Evolutionary conservation across 2,329 filamentous ascomycete genomes (phyloP), one percentile per base, ranked within the genome.

Genomic region (Aspergillus sojae): DNA sequence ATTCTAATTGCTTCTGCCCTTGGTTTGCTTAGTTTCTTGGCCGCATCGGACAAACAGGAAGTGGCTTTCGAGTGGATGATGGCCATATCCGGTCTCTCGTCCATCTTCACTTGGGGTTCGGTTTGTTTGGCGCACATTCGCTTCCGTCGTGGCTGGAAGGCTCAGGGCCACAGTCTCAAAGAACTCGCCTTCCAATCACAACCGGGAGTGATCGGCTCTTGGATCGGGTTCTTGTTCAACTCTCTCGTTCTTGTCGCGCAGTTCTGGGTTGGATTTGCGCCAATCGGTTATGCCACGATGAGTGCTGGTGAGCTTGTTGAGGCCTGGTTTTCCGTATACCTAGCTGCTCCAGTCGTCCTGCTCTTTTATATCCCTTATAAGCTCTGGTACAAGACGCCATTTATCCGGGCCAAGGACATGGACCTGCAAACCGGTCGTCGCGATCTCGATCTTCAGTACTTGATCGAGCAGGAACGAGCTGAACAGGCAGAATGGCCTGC

Each of bases 81-180:
- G 43, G 85, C 91, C 0, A 84, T 94, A 23, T 91, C 89, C 0
- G 91, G 90, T 58, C 85, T 93, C 11, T 87, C 88, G 2, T 89
- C 87, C 65, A 87, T 94, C 75, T 91, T 93, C 78, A 90, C 90
- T 30, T 94, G 91, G 91, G 88, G 86, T 41, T 89, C 91, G 68
- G 94, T 97, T 76, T 96, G 93, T 77, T 81, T 96, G n/a, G 87
- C 90, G 28, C 94, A 97, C 78, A 96, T 97, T 74, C 92, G 93
- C 61, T 97, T 97, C 85, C 92, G 94, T 67, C 80, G 81, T 30
- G 92, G 89, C n/a, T 96, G 93, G 92, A 83, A 82, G 52, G 73
- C 80, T 14, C 86, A 89, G 65, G 91, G 91, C 52, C 90, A 89
- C 74, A 84, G 81, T n/a, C 81, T 94, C 41, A 83, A 88, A 61